These are phyloP conservation scores for Daedaleopsis sinensis DNA, from an alignment of 768 basidiomycete genomes.

Conservation along the genomic window DNA sequence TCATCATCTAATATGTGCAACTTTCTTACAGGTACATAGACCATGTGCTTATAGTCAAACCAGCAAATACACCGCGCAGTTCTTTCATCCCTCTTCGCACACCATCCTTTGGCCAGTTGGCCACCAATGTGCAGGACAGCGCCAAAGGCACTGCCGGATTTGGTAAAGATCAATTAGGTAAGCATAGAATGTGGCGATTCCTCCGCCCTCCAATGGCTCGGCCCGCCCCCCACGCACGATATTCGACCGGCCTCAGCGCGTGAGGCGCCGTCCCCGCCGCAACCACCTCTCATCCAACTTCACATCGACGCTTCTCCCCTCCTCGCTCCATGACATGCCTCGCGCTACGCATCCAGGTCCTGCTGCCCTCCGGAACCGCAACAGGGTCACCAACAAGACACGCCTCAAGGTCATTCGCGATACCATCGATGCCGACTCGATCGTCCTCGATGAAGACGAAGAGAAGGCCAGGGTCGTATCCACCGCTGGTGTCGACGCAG, in stretches of 20 bases:
- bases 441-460: conserved; percentile 84
- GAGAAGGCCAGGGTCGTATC: conserved; percentile 80
- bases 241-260: conserved; percentile 31
- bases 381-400: conserved; percentile 92
- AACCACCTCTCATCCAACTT: conserved; percentile 27
- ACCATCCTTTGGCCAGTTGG: background rate
- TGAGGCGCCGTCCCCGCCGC: conserved; percentile 33
- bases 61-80: too few relatives aligned
- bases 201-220: conserved; percentile 17
- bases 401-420: conserved; percentile 84
- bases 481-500: conserved; percentile 88
- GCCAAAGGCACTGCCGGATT: background rate
- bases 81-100: background rate
- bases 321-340: conserved; percentile 82
- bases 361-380: conserved; percentile 82
- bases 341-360: conserved; percentile 77
- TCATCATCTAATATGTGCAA: too few relatives aligned
- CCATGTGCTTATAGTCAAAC: too few relatives aligned
- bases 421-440: conserved; percentile 76
- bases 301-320: conserved; percentile 34
- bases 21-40: too few relatives aligned
- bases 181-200: conserved; percentile 8
- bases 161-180: conserved; percentile 11
- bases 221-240: conserved; percentile 21
- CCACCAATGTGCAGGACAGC: background rate